Evolutionary conservation across 1,284 basidiomycete species (phyloP), one percentile per base, ranked within the genome.

Genomic region (Schizopora paradoxa): DNA sequence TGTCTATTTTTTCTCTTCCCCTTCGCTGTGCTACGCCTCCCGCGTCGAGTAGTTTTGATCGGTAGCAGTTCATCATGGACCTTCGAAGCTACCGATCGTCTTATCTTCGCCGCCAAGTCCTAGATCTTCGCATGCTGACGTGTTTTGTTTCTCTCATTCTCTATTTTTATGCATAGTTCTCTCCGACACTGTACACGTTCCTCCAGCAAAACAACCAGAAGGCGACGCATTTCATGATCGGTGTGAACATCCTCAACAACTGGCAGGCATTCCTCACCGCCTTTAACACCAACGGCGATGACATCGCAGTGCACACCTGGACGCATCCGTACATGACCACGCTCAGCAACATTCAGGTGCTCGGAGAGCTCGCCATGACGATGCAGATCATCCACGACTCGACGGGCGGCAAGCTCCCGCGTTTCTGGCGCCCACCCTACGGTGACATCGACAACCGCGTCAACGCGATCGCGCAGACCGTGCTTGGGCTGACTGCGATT

Each of bases 201-300:
- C 66, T 91, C 41, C 53, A 71, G 51, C 44, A 66, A n/a, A 72
- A 89, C 47, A 73, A 79, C 43, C 62, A 79, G 47, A 70, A 60
- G 6, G 77, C 79, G 1, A 92, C 89, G 1, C 88, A 91, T 61
- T 92, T 91, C 61, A 75, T 89, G 67, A 91, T 93, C 55, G 90
- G 90, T 22, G 56, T 69, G 25, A 82, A 88, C 58, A 84, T 92
- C 52, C 57, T 82, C 25, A 48, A 62, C 40, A 67, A 83, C 59
- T 73, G 77, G 6, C 59, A 70, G 21, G 56, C 72, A 38, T 86
- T 91, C 62, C 50, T 64, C 45, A 56, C 61, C 10, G 77, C 77
- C 2, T 79, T 76, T 56, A 60, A 67, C 34, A 57, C 71, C 19
- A 69, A 69, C 41, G 65, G 72, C 3, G 58, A 61, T 54, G 47